Conservation (phyloP, 1,284 basidiomycete genomes). For the Cutaneotrichosporon cutaneum region DNA sequence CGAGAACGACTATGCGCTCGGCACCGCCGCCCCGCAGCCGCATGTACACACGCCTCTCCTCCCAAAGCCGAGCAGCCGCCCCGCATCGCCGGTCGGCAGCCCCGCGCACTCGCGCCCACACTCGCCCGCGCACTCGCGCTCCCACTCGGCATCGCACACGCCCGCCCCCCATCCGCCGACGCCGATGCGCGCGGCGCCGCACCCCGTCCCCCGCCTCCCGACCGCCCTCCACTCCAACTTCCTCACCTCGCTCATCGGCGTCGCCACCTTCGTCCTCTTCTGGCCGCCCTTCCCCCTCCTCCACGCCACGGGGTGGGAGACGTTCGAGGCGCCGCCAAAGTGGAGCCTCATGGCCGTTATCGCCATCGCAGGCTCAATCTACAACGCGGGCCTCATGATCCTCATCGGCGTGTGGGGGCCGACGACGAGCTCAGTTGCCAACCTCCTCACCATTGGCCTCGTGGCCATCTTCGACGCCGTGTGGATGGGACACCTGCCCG, state of each 20-base stretch:
- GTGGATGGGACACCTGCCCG: constrained; percentile 43
- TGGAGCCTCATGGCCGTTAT: constrained; percentile 38
- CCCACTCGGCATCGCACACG: background rate
- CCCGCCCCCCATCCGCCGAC: background rate
- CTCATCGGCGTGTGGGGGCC: constrained; percentile 53
- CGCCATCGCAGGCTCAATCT: constrained; percentile 43
- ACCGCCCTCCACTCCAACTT: constrained; percentile 52
- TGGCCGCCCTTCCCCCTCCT: constrained; percentile 49
- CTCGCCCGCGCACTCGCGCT: background rate
- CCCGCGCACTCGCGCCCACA: background rate
- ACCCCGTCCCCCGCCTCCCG: constrained; percentile 33
- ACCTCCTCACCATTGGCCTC: constrained; percentile 51
- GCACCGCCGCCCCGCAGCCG: background rate
- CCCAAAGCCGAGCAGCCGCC: constrained; percentile 3
- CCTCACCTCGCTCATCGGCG: constrained; percentile 48
- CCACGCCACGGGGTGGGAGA: constrained; percentile 45
- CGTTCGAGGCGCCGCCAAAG: constrained; percentile 35
- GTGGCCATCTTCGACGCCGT: constrained; percentile 50
- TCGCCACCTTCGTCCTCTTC: constrained; percentile 44
- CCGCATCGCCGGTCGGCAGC: constrained; percentile 2
- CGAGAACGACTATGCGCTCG: constrained; percentile 18
- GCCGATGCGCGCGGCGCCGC: background rate
- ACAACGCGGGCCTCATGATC: constrained; percentile 53
- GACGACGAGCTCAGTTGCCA: constrained; percentile 50
- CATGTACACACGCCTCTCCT: constrained; percentile 15